Base-by-base conservation (phyloP, 176 grass and related monocot species). In the Rhynchospora pubera region DNA sequence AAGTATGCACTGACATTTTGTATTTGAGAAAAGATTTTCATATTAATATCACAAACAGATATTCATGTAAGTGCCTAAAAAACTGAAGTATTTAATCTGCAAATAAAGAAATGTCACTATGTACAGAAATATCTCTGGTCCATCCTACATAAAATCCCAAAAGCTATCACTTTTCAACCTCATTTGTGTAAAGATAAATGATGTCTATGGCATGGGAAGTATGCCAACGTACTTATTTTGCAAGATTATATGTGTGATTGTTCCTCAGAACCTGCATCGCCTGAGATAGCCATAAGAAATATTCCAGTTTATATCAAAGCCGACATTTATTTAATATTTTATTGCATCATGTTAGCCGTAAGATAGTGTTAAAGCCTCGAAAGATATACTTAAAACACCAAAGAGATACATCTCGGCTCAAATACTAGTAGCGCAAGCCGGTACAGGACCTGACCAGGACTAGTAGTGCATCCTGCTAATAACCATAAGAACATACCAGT, bases 1-100 rank as follows among this genome's bases (percentile, higher is more conserved):
- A 86, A 92, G 93, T 97, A 89, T 87, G 73, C 72, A 55, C 50
- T 26, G 34, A 39, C 34, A 39, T 39, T 70, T 76, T 76, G 21
- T 75, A 76, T 15, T 51, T 51, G 3, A 9, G 48, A 11, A 51
- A 51, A 51, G 48, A 51, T 51, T 51, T 0, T 51, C 10, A 7
- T 9, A 9, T 51, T 51, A 12, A 10, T 1, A 51, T 1, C 10
- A 51, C 1, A 0, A 51, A 51, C 2, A 28, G 26, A 51, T 9
- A 51, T 51, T 51, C 48, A 11, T 51, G 10, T 10, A 51, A 7
- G 10, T 51, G 3, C 48, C 48, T 51, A 51, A 7, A 51, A 51
- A 51, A 51, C 6, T 51, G 12, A 51, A 51, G 0, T 39, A 39
- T 5, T 39, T 39, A 39, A 39, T 39, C 34, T 39, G 34, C 34